Evolutionary conservation across 2,329 filamentous ascomycete species (phyloP), one percentile per base, ranked within the genome.

Genomic region (Capronia coronata): DNA sequence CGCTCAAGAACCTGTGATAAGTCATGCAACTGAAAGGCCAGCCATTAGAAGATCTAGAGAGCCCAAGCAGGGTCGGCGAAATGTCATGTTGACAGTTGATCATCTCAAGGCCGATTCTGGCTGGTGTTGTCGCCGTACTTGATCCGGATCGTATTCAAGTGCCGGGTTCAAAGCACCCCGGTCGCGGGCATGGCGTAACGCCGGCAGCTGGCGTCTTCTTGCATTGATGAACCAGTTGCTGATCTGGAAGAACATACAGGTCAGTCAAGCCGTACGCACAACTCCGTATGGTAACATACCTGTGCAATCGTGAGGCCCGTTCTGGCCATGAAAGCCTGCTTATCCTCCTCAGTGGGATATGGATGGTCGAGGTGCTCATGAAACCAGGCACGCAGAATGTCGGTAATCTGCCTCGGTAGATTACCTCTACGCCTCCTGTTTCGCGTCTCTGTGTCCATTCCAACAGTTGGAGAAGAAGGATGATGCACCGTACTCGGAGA

Each of bases 341-440:
- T 94, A 69, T 94, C 85, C 55, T 94, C 87, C 66, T 94, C 87
- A 3, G 82, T 89, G 1, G 88, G 88, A 64, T 94, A 94, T 0
- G 88, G 87, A 62, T 93, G 87, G 52, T 82, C 75, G 6, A 89
- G 68, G 65, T 93, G 85, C n/a, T 76, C 75, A 44, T 82, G 69
- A 58, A 94, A 90, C 89, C 89, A 95, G 0, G 79, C 73, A 46
- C 86, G 80, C 34, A 95, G 73, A 58, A 86, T 83, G 63, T 90
- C 86, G 0, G 88, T 95, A 0, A 87, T 87, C 47, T 89, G 85
- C 64, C 94, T 94, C n/a, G 89, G 89, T 2, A 95, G 74, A 62
- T 95, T 95, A 1, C 89, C 89, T 32, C 89, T 77, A 45, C 88
- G 76, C 65, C 75, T 72, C 61, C 76, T 77, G 29, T 64, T 68